Base-by-base conservation (phyloP, 306 rosid species). In the Coriaria nepalensis region DNA sequence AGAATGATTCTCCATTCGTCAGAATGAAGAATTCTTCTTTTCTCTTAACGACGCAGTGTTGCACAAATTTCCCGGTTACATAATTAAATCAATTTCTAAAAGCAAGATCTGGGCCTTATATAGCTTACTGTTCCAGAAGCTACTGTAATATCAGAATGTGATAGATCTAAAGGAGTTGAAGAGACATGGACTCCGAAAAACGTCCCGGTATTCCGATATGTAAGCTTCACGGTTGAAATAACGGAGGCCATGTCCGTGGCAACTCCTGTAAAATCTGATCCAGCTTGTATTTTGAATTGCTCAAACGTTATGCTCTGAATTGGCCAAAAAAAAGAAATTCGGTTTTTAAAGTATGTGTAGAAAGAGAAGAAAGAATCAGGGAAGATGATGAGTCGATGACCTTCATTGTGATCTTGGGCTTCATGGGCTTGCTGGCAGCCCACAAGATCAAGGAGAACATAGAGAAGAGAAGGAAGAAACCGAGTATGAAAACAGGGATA, bases 361-460 rank as follows among this genome's bases (percentile, higher is more conserved):
- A n/a, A n/a, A n/a, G n/a, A n/a, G n/a, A n/a, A n/a, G n/a, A n/a
- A n/a, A n/a, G n/a, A n/a, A n/a, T n/a, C n/a, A n/a, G n/a, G n/a
- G n/a, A n/a, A n/a, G n/a, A n/a, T n/a, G n/a, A n/a, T n/a, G n/a
- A n/a, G n/a, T n/a, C n/a, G n/a, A n/a, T n/a, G n/a, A 84, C 97
- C 97, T 71, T 79, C 71, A 90, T 53, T 5, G 71, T 10, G 68
- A 90, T 61, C 43, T 57, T 47, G 46, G 97, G 97, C 57, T 90
- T 90, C 97, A 90, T 84, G 49, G 95, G 85, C 66, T 67, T 81
- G 33, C 95, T 84, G 44, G 97, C 95, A 29, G 82, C 94, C 90
- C 86, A 90, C 33, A 90, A 74, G 14, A 90, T 81, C 49, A 90
- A 59, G 34, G 95, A 65, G 68, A 90, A 90, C 6, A 90, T 0